Conservation (phyloP, 805 yeast genomes). For the Zygotorulaspora chibaensis region DNA sequence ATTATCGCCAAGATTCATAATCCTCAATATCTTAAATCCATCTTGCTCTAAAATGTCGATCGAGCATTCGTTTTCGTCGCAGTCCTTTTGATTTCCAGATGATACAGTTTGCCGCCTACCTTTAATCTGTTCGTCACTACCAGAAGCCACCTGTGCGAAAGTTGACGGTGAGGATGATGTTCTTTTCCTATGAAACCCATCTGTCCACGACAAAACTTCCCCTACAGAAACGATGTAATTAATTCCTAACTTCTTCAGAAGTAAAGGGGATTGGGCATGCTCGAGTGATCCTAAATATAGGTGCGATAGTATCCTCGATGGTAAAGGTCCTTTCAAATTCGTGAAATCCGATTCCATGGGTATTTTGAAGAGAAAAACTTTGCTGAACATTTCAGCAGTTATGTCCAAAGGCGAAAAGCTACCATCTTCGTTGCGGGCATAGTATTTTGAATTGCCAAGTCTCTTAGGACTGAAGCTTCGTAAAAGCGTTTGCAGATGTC, state of each 20-base stretch:
- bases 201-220: conserved; percentile 63
- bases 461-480: conserved; percentile 54
- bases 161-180: conserved; percentile 18
- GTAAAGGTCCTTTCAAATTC: conserved; percentile 60
- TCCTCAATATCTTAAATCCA: conserved; percentile 42
- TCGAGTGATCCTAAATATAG: conserved; percentile 77
- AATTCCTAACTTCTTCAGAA: conserved; percentile 64
- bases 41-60: conserved; percentile 23
- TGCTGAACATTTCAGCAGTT: conserved; percentile 34
- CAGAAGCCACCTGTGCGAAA: background rate
- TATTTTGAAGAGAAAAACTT: conserved; percentile 30
- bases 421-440: background rate
- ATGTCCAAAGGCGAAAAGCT: conserved; percentile 18
- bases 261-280: conserved; percentile 70
- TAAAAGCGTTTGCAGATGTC: conserved; percentile 60
- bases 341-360: conserved; percentile 28
- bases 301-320: conserved; percentile 79
- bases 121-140: background rate
- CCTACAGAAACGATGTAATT: conserved; percentile 81
- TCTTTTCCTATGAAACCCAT: conserved; percentile 12
- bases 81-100: background rate
- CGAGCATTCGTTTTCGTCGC: conserved; percentile 6
- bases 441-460: conserved; percentile 13
- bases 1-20: conserved; percentile 80
- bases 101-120: background rate